Evolutionary conservation across 1,139 yeast genomes (phyloP).

Genomic region (Kurtzmaniella natalensis): DNA sequence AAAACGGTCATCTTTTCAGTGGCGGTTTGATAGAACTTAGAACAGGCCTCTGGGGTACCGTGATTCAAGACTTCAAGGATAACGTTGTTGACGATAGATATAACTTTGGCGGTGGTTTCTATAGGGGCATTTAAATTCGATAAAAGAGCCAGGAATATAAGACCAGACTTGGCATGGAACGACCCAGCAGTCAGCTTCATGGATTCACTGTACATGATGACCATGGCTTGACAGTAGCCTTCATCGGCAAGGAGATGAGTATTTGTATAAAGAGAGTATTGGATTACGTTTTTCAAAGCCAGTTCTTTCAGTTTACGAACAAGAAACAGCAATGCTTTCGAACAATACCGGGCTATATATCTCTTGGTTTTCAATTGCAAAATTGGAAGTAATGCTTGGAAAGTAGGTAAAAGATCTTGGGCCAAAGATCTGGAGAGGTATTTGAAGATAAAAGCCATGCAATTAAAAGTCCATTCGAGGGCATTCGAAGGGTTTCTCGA

Average conservation of each 20-base stretch:
- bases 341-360: conserved; percentile 76
- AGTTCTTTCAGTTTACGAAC: conserved; percentile 62
- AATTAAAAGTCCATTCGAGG: conserved; percentile 80
- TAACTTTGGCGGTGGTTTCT: conserved; percentile 17
- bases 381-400: conserved; percentile 60
- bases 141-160: conserved; percentile 45
- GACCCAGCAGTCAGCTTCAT: conserved; percentile 68
- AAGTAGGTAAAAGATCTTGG: conserved; percentile 64
- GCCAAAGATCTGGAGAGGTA: conserved; percentile 66
- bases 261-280: conserved; percentile 43
- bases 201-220: conserved; percentile 66
- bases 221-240: conserved; percentile 52
- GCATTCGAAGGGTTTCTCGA: conserved; percentile 53
- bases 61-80: conserved; percentile 59
- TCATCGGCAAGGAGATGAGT: conserved; percentile 32
- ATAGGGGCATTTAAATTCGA: conserved; percentile 22
- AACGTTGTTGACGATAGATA: conserved; percentile 54
- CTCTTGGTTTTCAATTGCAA: conserved; percentile 50
- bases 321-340: conserved; percentile 85
- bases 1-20: conserved; percentile 19
- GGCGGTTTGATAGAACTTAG: conserved; percentile 37
- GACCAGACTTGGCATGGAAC: conserved; percentile 66
- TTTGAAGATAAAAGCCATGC: conserved; percentile 85
- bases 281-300: conserved; percentile 44
- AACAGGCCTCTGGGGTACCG: conserved; percentile 53